Evolutionary conservation across 2,329 filamentous ascomycete genomes (phyloP), one percentile per base, ranked within the genome.

Genomic region (Grosmannia clavigera): DNA sequence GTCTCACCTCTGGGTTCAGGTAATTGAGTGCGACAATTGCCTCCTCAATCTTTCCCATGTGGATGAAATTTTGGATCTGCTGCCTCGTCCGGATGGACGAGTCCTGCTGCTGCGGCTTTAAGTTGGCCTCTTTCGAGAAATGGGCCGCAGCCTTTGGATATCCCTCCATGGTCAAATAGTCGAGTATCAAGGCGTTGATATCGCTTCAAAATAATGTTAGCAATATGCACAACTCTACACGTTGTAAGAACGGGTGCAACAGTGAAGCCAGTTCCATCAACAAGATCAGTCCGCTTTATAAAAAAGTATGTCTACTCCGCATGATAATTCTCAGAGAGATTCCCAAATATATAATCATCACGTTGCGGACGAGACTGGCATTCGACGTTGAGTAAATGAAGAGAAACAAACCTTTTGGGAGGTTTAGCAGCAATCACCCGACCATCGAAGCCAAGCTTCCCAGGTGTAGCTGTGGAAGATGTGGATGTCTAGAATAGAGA

Each of bases 311-410:
- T 51, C 51, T 85, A 90, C 85, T 99, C 94, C 87, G 89, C 94
- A 99, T 81, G 75, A 73, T 76, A 78, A 83, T 81, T 81, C 89
- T 97, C 90, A 88, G 94, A 99, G 95, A 99, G 94, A 99, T 99
- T 99, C 94, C 94, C 94, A 99, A 96, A n/a, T 95, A 89, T 86
- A 85, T 81, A 77, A 89, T 95, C 92, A 95, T 95, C 79, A 84
- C 78, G 68, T 76, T 69, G 68, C 69, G 72, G 67, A 69, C 54
- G 50, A 35, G 19, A 27, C 29, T 48, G 27, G 60, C 56, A 29
- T 11, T 29, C 31, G 55, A 25, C 19, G 16, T 10, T 5, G 29
- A 3, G 22, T 7, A 9, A 35, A 57, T 58, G 58, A 33, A 62
- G 56, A 27, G 60, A 27, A 40, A 61, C 56, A 61, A 81, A 96